Percentiles rank a stretch among this genome's conserved stretches.
Evolutionary conservation across 1,139 yeast genomes (phyloP).

Genomic region (Sugiyamaella paludigena): DNA sequence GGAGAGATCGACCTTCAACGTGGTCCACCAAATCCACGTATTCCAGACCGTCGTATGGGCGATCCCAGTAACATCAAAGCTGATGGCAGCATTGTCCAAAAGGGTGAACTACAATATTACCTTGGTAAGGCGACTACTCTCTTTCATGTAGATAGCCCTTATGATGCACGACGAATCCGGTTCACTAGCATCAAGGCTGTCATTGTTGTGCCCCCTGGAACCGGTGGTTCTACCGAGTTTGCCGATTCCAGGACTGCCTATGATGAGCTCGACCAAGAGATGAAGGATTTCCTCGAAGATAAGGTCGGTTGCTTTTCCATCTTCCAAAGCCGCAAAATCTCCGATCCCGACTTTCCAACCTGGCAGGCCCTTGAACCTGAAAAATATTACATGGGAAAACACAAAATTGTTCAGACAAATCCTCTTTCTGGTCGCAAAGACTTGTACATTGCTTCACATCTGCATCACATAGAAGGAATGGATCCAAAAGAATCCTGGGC

Average conservation of each 20-base stretch:
- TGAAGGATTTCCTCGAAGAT: constrained; percentile 3
- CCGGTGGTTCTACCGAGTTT: constrained; percentile 6
- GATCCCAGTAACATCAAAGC: constrained; percentile 9
- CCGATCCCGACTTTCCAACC: constrained; percentile 5
- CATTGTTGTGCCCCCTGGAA: constrained; percentile 1
- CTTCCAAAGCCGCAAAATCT: constrained; percentile 6
- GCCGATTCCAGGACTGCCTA: constrained; percentile 9
- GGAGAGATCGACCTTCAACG: constrained; percentile 8
- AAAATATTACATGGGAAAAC: constrained; percentile 8
- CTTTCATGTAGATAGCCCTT: constrained; percentile 8
- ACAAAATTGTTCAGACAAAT: constrained; percentile 1
- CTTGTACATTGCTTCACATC: constrained; percentile 5
- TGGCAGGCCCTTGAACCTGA: constrained; percentile 8
- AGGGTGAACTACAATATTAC: constrained; percentile 7
- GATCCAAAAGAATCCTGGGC: constrained; percentile 5
- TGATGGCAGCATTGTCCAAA: constrained; percentile 5
- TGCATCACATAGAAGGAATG: constrained; percentile 9
- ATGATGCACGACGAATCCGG: constrained; percentile 8
- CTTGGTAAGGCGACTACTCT: constrained; percentile 9
- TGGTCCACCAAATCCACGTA: constrained; percentile 9
- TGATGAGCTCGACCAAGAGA: constrained; percentile 5
- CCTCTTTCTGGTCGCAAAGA: constrained; percentile 6
- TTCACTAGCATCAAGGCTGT: constrained; percentile 7
- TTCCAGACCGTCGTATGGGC: background rate
- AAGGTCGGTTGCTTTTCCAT: constrained; percentile 6